These are phyloP conservation scores for Pichia inconspicua DNA, from an alignment of 1,139 yeast genomes.

Conservation along the genomic window DNA sequence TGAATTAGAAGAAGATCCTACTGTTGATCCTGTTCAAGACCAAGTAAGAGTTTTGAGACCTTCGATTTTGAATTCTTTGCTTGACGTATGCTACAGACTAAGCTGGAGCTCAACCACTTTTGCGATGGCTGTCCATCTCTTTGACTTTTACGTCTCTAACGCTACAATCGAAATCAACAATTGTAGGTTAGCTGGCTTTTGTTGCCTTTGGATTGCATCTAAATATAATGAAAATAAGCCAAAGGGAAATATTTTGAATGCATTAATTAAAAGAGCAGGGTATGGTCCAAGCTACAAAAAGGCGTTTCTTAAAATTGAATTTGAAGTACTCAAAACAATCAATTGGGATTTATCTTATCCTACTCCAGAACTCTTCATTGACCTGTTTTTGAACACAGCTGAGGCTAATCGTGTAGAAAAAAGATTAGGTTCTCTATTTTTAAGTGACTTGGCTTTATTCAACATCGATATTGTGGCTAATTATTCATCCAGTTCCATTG, in stretches of 20 bases:
- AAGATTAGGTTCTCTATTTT: constrained; percentile 48
- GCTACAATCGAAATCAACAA: constrained; percentile 46
- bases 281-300: constrained; percentile 47
- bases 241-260: constrained; percentile 52
- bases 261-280: constrained; percentile 55
- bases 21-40: constrained; percentile 16
- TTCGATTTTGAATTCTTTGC: constrained; percentile 40
- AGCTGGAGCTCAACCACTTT: constrained; percentile 45
- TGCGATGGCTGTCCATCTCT: constrained; percentile 45
- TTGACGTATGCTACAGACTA: constrained; percentile 44
- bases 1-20: constrained; percentile 16
- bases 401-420: constrained; percentile 37
- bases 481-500: constrained; percentile 48
- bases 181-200: constrained; percentile 61
- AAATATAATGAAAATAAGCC: constrained; percentile 65
- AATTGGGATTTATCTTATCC: constrained; percentile 52
- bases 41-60: constrained; percentile 17
- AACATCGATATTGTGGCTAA: constrained; percentile 51
- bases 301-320: constrained; percentile 61
- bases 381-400: constrained; percentile 37
- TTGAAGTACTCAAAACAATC: constrained; percentile 51
- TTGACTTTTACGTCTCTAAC: constrained; percentile 46
- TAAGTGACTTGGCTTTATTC: constrained; percentile 61
- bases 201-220: constrained; percentile 68
- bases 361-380: constrained; percentile 56